These are phyloP conservation scores for Chenopodium formosanum DNA, from an alignment of 148 eudicot species.

Conservation along the genomic window DNA sequence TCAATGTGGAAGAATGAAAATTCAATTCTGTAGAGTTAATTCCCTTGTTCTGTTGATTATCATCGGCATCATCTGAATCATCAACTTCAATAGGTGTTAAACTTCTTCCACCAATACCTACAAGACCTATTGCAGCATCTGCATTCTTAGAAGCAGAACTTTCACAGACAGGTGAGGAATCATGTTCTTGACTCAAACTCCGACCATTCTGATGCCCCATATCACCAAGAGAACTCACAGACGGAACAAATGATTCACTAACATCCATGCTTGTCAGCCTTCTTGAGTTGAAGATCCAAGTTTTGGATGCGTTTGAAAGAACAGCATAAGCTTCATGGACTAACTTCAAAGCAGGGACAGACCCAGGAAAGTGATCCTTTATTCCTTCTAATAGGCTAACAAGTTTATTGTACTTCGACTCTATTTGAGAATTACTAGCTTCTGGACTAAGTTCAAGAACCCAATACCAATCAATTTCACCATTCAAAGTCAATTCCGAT, in stretches of 20 bases:
- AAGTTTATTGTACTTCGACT: conserved; percentile 41
- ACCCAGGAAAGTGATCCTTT: conserved; percentile 47
- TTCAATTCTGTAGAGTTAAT: conserved; percentile 5
- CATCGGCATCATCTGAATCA: conserved; percentile 13
- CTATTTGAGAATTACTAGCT: conserved; percentile 36
- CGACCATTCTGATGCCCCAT: neutral
- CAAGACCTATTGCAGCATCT: neutral
- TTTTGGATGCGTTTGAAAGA: conserved; percentile 43
- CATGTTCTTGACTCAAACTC: conserved; percentile 22
- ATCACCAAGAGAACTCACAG: conserved; percentile 12
- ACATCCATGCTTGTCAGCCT: conserved; percentile 38
- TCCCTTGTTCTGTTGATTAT: conserved; percentile 3
- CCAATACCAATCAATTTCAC: conserved; percentile 58
- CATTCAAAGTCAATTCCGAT: conserved; percentile 36
- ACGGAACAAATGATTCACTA: conserved; percentile 28
- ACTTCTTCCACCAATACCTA: conserved; percentile 4
- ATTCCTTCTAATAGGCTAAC: conserved; percentile 38
- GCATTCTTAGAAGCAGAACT: conserved; percentile 4
- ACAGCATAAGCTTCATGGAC: conserved; percentile 43
- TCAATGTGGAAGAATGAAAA: conserved; percentile 7
- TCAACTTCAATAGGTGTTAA: conserved; percentile 14
- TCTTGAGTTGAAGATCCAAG: conserved; percentile 42
- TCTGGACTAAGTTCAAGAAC: conserved; percentile 51
- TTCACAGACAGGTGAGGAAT: conserved; percentile 11
- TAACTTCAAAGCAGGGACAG: conserved; percentile 45